Evolutionary conservation across 2,329 filamentous ascomycete species (phyloP).

Genomic region (Claviceps capensis): DNA sequence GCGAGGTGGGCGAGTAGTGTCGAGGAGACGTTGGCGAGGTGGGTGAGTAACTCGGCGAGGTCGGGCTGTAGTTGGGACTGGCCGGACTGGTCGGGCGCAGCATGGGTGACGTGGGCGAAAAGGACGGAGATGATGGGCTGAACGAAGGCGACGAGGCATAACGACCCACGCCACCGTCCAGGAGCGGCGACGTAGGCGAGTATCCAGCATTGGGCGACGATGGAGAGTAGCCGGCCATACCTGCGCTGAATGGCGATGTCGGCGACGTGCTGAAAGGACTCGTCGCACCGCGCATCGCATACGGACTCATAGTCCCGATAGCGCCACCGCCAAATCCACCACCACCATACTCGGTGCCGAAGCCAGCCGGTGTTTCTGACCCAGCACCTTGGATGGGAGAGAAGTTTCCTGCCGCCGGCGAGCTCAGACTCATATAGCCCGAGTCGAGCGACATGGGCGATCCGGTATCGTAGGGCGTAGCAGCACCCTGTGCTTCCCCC

Average conservation of each 20-base stretch:
- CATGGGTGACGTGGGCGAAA: conserved; percentile 48
- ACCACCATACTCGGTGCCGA: conserved; percentile 46
- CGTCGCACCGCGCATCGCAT: conserved; percentile 45
- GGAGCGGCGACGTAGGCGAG: conserved; percentile 62
- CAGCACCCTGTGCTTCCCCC: conserved; percentile 63
- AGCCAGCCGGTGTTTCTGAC: conserved; percentile 56
- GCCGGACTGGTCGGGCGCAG: conserved; percentile 40
- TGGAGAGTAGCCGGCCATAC: conserved; percentile 54
- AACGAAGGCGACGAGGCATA: conserved; percentile 49
- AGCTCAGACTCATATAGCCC: conserved; percentile 49
- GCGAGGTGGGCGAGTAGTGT: conserved; percentile 58
- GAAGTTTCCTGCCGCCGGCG: conserved; percentile 52
- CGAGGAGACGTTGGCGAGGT: conserved; percentile 43
- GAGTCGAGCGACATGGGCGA: conserved; percentile 59
- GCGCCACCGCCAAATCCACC: conserved; percentile 31
- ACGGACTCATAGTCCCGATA: conserved; percentile 47
- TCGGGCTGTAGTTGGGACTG: conserved; percentile 50
- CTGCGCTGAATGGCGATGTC: conserved; percentile 46
- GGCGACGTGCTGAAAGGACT: conserved; percentile 66
- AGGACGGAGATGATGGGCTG: conserved; percentile 48
- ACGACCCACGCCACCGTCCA: conserved; percentile 37
- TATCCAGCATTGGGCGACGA: conserved; percentile 61
- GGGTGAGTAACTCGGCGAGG: conserved; percentile 51
- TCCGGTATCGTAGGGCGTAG: conserved; percentile 86
- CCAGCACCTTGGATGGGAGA: conserved; percentile 66